Percentiles rank a stretch among this genome's conserved stretches.
These are phyloP conservation scores for Penicillium fuscoglaucum DNA, from an alignment of 2,329 filamentous ascomycete genomes.

Conservation along the genomic window DNA sequence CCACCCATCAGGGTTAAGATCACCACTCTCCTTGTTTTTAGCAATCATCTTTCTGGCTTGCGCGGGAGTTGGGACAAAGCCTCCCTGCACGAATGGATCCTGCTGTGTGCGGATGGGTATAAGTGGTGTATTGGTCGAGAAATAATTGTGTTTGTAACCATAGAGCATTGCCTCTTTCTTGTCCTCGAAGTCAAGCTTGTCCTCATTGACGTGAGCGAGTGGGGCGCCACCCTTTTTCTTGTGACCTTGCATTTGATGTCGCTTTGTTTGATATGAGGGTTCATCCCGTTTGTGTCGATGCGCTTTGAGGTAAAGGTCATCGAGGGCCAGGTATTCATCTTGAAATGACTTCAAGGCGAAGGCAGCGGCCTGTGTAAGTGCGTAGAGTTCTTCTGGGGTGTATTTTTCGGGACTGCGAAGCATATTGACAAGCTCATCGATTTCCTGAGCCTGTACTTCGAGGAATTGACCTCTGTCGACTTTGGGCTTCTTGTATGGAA, in stretches of 20 bases:
- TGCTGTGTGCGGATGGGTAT: conserved; percentile 37
- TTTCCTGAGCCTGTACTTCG: conserved; percentile 30
- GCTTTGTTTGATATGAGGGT: conserved; percentile 40
- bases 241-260: conserved; percentile 16
- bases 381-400: conserved; percentile 55
- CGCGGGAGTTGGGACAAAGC: conserved; percentile 47
- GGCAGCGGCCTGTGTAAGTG: conserved; percentile 56
- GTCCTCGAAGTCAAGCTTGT: conserved; percentile 52
- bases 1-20: conserved; percentile 47
- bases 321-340: conserved; percentile 57
- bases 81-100: conserved; percentile 57
- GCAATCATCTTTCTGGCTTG: conserved; percentile 43
- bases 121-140: conserved; percentile 46
- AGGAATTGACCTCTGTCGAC: conserved; percentile 40
- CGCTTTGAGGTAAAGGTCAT: conserved; percentile 50
- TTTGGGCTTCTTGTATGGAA: conserved; percentile 36
- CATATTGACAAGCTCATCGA: conserved; percentile 39
- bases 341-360: conserved; percentile 57
- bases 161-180: conserved; percentile 63
- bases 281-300: conserved; percentile 45
- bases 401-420: conserved; percentile 43
- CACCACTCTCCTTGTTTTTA: conserved; percentile 35
- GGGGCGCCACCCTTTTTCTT: conserved; percentile 24
- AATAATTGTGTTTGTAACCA: conserved; percentile 58
- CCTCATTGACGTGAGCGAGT: conserved; percentile 20